Evolutionary conservation across 2,329 filamentous ascomycete species (phyloP).

Genomic region (Bisporella sp.): DNA sequence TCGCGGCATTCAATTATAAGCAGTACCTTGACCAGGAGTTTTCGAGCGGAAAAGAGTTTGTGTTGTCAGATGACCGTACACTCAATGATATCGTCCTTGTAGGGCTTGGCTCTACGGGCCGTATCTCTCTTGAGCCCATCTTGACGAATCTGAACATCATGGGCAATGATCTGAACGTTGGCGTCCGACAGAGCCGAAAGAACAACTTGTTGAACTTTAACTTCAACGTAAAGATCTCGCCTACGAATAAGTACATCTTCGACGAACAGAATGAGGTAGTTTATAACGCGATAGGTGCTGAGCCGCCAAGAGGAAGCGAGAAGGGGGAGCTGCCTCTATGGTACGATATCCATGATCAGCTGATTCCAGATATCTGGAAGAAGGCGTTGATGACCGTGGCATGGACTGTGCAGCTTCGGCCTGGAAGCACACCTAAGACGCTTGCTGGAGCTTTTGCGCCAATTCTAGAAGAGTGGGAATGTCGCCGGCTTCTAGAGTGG

Average conservation of each 20-base stretch:
- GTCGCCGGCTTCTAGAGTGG: constrained; percentile 52
- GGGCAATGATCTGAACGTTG: constrained; percentile 40
- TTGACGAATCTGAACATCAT: constrained; percentile 58
- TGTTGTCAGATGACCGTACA: constrained; percentile 42
- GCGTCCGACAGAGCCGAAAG: constrained; percentile 54
- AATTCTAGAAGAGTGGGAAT: constrained; percentile 56
- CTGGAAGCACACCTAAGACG: constrained; percentile 45
- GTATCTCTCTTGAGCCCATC: constrained; percentile 51
- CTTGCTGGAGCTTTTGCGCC: constrained; percentile 50
- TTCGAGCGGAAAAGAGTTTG: constrained; percentile 6
- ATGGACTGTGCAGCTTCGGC: constrained; percentile 55
- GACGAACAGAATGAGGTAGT: constrained; percentile 42
- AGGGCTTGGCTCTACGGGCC: not conserved
- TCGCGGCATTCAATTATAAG: constrained; percentile 55
- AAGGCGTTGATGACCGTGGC: constrained; percentile 55
- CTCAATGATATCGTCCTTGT: not conserved
- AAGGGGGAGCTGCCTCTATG: constrained; percentile 57
- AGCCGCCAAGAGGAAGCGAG: constrained; percentile 33
- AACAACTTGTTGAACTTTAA: constrained; percentile 59
- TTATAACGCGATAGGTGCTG: constrained; percentile 23
- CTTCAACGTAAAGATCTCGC: constrained; percentile 54
- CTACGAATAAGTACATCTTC: constrained; percentile 51
- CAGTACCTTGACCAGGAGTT: constrained; percentile 47
- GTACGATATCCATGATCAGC: constrained; percentile 59
- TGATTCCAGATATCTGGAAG: constrained; percentile 56